Base-by-base conservation (phyloP, 179 eudicot species). In the Nepenthes alata region DNA sequence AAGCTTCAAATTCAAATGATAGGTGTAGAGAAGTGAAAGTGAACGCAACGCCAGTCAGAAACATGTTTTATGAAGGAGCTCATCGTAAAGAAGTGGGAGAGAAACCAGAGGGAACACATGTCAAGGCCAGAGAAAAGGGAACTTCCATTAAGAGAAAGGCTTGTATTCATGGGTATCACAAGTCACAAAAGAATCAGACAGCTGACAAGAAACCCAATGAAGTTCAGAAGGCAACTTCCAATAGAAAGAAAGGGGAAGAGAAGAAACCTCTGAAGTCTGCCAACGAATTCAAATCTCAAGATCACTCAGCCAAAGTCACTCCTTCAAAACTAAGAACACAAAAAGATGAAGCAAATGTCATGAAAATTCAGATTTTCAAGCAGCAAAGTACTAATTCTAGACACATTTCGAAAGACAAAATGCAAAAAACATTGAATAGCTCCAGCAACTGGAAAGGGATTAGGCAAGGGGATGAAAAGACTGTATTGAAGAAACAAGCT, bases 181-280 rank as follows among this genome's bases (percentile, higher is more conserved):
- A 74, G 52, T 37, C 58, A 56, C 78, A 68, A 57, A 81, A 67
- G 63, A 78, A 69, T 67, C 67, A 74, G 58, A 62, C 39, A 47
- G 48, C 54, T 55, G 78, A 68, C 47, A 82, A 65, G 61, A 78
- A 65, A 55, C 54, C 64, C 35, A 69, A 67, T 50, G 74, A 58
- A 61, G 71, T 58, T 16, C 78, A 61, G 48, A 75, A 72, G 74
- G 66, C 55, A 47, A 35, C 67, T 61, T 59, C 68, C 9, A 38
- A 10, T 37, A 66, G 67, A 68, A 77, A 69, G 64, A 78, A 77
- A 67, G 72, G 65, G 15, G 77, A 54, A 56, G 75, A 72, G 47
- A 72, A 50, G 66, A 75, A 76, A 64, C 68, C 48, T 69, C 52
- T 51, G 58, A 74, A 65, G 67, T 54, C 67, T 0, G 47, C 57